Base-by-base conservation (phyloP, 2,329 filamentous ascomycete species). In the Colletotrichum sojae region DNA sequence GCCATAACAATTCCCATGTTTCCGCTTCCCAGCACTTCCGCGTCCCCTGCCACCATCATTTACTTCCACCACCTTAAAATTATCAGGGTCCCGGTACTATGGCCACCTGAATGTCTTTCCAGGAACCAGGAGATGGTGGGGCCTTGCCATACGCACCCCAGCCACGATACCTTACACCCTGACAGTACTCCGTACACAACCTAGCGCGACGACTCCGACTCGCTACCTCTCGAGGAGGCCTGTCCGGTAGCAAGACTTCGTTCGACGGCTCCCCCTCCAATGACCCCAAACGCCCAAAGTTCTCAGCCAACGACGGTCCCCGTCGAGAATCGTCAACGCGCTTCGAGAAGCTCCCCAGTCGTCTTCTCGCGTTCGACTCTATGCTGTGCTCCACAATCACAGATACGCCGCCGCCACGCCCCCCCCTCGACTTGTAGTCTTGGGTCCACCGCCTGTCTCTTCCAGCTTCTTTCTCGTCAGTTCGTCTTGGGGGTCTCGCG, bases 21-120 rank as follows among this genome's bases (percentile, higher is more conserved):
- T 55, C 61, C 55, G 48, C 65, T 69, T 58, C 54, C 57, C 54
- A 60, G 22, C 40, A 31, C 61, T 60, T 49, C 43, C 43, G 16
- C 31, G 5, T 45, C 54, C 66, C 66, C 61, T 65, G 61, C 55
- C 54, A 9, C n/a, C 61, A 59, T 59, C 66, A 66, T 69, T 54
- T 64, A 69, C 60, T 69, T 69, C 61, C 61, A 65, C 61, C 66
- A 54, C 40, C 61, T 55, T 66, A 43, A 69, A 51, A 69, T 69
- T 66, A 69, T 69, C 66, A 69, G 66, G 66, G 66, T 66, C 66
- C 66, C 55, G 55, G 52, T 59, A 69, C 66, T 60, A 60, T 66
- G 62, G 66, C 66, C 61, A 69, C 66, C 66, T 69, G 66, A 69
- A 69, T 69, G 49, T 66, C 61, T 49, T 69, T 66, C 61, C 54